Percentiles rank a stretch among this genome's conserved stretches.
These are phyloP conservation scores for Infundibulicybe gibba DNA, from an alignment of 768 basidiomycete genomes.

Conservation along the genomic window DNA sequence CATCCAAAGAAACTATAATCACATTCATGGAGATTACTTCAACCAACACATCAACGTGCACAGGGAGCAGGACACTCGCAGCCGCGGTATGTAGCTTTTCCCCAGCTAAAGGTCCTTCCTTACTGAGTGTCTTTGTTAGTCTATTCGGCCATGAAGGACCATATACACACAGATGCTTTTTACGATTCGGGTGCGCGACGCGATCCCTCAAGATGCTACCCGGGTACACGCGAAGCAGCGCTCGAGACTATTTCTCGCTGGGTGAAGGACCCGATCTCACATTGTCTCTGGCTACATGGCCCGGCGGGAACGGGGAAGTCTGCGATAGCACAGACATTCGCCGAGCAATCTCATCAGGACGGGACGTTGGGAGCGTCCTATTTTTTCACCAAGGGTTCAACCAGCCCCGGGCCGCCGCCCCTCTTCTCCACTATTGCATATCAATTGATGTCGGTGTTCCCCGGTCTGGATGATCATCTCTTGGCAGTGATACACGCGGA, in stretches of 20 bases:
- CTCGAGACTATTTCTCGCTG: slow-evolving; percentile 4
- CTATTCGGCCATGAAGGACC: no score
- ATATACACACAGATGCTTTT: no score
- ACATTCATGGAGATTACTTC: no score
- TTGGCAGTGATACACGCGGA: slow-evolving; percentile 1
- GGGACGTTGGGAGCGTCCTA: slow-evolving; percentile 6
- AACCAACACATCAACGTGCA: no score
- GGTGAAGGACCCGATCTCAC: slow-evolving; percentile 3
- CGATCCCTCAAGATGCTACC: no score
- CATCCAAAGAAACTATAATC: no score
- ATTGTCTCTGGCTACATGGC: slow-evolving; percentile 9
- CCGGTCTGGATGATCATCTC: slow-evolving; percentile 2
- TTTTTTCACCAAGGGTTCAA: slow-evolving; percentile 8
- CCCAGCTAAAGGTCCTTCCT: no score
- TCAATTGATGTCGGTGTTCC: slow-evolving; percentile 3
- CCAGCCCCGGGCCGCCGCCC: slow-evolving; percentile 3
- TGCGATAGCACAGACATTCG: slow-evolving; percentile 9
- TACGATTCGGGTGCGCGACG: no score
- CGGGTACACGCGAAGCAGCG: no score
- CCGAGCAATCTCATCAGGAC: slow-evolving; percentile 2
- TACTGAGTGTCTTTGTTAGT: no score
- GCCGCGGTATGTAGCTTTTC: no score
- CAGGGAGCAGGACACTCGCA: no score
- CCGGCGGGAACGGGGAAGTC: slow-evolving; percentile 11
- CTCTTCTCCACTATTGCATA: slow-evolving; percentile 3